These are phyloP conservation scores for Cercospora nicotianae DNA, from an alignment of 2,329 filamentous ascomycete genomes.

Conservation along the genomic window DNA sequence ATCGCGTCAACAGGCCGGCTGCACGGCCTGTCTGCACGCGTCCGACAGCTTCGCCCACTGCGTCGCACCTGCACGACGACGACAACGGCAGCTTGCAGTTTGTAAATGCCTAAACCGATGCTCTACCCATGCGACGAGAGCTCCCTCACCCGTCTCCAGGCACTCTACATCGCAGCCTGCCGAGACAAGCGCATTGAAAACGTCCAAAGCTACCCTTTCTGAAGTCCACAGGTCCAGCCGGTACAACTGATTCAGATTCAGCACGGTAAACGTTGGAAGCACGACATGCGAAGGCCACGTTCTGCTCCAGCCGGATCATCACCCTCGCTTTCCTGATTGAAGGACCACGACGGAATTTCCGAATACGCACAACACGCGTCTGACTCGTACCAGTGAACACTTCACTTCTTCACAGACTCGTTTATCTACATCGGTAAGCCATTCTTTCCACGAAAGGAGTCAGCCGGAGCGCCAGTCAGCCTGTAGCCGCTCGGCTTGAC, in stretches of 20 bases:
- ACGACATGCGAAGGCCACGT: not conserved
- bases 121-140: not conserved
- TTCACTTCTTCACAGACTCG: too few species aligned
- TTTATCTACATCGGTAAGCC: too few species aligned
- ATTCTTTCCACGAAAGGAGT: too few species aligned
- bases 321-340: not conserved
- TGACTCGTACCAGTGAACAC: too few species aligned
- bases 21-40: too few species aligned
- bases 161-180: not conserved
- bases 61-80: not conserved
- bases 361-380: too few species aligned
- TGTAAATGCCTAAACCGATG: not conserved
- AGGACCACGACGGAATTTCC: not conserved
- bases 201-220: not conserved
- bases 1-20: too few species aligned
- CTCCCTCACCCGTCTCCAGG: not conserved
- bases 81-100: not conserved
- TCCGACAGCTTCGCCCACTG: not conserved
- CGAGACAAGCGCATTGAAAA: not conserved
- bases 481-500: too few species aligned
- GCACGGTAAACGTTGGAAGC: not conserved
- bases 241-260: not conserved
- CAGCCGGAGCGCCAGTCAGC: too few species aligned
- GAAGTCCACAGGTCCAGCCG: not conserved
- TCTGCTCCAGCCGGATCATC: slow-evolving; percentile 6